Evolutionary conservation across 2,329 filamentous ascomycete genomes (phyloP), one percentile per base, ranked within the genome.

Genomic region (Aotearoamyces nothofagi): DNA sequence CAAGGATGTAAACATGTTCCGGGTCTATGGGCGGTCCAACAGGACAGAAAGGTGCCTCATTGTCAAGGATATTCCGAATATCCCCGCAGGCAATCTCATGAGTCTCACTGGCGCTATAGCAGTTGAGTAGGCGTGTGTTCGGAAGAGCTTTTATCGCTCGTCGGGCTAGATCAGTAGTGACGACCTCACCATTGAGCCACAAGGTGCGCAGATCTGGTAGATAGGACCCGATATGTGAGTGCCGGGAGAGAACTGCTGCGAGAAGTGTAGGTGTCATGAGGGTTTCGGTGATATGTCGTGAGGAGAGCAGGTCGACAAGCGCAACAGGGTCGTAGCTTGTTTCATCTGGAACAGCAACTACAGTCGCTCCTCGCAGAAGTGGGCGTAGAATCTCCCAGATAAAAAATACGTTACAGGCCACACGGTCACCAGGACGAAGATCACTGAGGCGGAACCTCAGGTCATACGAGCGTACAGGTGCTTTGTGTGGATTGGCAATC

Each of bases 331-430:
- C 80, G 43, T 84, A 86, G 53, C 78, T 84, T 19, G 64, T 66
- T 40, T 79, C 70, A 41, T 87, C 80, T 1, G 79, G 77, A 10
- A 86, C 70, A 3, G 75, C 68, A 13, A 84, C 66, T 4, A 81
- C 76, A 0, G 80, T 82, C 3, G 78, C 80, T 40, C 80, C 80
- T 31, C 79, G 67, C 31, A 87, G 49, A 24, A 87, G 58, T 6
- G 80, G 80, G 4, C 80, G 75, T 31, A 87, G 51, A 32, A 86
- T 84, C 49, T 87, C 80, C 80, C 80, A 87, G 26, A 86, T 64
- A 47, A 87, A 87, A 51, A 86, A 87, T 34, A 86, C 80, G 57
- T 86, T 87, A 55, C 79, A 86, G n/a, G 80, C 80, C 8, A 86
- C 78, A 5, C 80, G 68, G 40, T 84, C 80, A 10, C 78, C 78